Conservation (phyloP, 78 protist genomes). For the Protostelium mycophagum region DNA sequence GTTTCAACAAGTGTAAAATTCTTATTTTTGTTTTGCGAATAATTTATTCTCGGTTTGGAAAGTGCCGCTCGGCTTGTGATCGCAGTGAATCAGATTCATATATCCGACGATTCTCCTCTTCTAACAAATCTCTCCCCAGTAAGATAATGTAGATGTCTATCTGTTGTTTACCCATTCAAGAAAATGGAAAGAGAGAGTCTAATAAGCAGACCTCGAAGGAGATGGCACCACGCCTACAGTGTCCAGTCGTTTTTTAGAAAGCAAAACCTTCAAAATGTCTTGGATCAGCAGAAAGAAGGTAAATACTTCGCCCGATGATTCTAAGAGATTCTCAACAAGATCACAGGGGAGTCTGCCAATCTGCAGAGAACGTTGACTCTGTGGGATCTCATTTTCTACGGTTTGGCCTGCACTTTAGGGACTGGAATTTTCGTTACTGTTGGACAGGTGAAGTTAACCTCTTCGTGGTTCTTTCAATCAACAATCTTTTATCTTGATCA, state of each 20-base stretch:
- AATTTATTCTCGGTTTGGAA: no score
- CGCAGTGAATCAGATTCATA: no score
- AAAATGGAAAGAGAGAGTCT: no score
- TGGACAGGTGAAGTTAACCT: slow-evolving; percentile 19
- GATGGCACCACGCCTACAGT: not conserved
- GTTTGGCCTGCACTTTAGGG: slow-evolving; percentile 58
- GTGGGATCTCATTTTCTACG: slow-evolving; percentile 56
- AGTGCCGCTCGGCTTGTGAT: no score
- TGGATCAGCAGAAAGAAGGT: not conserved
- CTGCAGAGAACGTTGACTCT: slow-evolving; percentile 41
- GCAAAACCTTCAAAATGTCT: not conserved
- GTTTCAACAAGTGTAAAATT: no score
- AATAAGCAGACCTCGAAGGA: not conserved
- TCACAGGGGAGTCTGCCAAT: not conserved
- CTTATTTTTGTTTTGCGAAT: no score
- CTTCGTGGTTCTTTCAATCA: not conserved
- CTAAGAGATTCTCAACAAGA: not conserved
- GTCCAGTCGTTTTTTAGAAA: not conserved
- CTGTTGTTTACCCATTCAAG: no score
- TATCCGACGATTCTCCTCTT: no score
- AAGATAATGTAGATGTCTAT: no score
- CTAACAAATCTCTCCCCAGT: no score
- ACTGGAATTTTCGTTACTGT: slow-evolving; percentile 76
- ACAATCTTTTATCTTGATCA: not conserved
- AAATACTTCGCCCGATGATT: not conserved